A percentile compares a stretch with the other conserved stretches of the same genome.
Evolutionary conservation across 1,284 basidiomycete genomes (phyloP).

Genomic region (Ceratobasidium sp.): DNA sequence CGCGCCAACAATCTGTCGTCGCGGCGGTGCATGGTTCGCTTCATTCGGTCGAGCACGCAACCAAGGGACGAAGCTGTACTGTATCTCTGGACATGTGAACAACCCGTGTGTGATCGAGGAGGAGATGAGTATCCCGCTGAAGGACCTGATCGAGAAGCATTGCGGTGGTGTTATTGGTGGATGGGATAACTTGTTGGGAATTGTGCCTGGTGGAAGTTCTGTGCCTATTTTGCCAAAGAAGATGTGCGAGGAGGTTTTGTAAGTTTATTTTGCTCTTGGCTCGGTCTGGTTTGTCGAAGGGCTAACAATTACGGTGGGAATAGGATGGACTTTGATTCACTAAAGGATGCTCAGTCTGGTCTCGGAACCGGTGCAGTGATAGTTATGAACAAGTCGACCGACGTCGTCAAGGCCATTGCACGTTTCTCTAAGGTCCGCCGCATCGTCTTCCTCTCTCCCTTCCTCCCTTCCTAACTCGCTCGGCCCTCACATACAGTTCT

Average conservation of each 20-base stretch:
- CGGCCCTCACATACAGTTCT: slow-evolving; percentile 67
- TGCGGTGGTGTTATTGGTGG: slow-evolving; percentile 95
- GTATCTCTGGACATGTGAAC: slow-evolving; percentile 97
- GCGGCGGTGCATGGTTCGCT: slow-evolving; percentile 94
- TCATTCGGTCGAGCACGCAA: slow-evolving; percentile 93
- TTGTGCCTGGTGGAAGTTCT: slow-evolving; percentile 94
- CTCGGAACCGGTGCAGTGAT: slow-evolving; percentile 98
- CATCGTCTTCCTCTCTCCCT: slow-evolving; percentile 12
- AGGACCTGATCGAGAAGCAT: slow-evolving; percentile 95
- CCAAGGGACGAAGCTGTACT: slow-evolving; percentile 95
- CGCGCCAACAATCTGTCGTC: slow-evolving; percentile 94
- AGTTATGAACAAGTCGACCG: slow-evolving; percentile 98
- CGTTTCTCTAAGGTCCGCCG: slow-evolving; percentile 82
- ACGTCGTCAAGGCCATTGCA: slow-evolving; percentile 92
- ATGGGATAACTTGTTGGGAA: slow-evolving; percentile 96
- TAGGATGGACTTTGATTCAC: slow-evolving; percentile 99
- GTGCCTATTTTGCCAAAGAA: slow-evolving; percentile 93
- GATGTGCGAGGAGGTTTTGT: slow-evolving; percentile 87
- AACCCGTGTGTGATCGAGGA: slow-evolving; percentile 98
- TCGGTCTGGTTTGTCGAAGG: too few relatives aligned
- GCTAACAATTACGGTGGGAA: too few relatives aligned
- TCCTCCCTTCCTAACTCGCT: slow-evolving; percentile 13
- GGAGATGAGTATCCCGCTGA: slow-evolving; percentile 97
- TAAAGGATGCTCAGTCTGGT: slow-evolving; percentile 94
- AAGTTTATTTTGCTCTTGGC: too few relatives aligned